Evolutionary conservation across 768 basidiomycete species (phyloP).

Genomic region (Saitozyma sp.): DNA sequence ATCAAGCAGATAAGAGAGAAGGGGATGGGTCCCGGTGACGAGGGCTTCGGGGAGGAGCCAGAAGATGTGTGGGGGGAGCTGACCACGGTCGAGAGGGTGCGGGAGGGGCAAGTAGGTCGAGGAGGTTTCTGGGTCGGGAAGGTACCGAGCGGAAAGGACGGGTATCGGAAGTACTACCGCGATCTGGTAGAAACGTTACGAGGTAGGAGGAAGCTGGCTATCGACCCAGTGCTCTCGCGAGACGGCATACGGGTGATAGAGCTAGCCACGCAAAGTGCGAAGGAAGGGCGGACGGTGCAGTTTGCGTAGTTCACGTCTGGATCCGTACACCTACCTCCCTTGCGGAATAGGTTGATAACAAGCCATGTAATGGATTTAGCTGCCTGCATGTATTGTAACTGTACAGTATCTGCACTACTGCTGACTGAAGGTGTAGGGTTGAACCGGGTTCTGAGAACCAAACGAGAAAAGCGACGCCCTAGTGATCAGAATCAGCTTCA

Average conservation of each 20-base stretch:
- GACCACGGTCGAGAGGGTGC: conserved; percentile 9
- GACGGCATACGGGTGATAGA: conserved; percentile 25
- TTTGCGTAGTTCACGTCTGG: not conserved
- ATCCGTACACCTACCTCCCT: no score
- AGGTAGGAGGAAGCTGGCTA: not conserved
- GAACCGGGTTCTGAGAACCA: no score
- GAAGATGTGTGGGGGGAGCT: conserved; percentile 9
- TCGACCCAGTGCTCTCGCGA: conserved; percentile 9
- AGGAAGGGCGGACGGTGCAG: conserved; percentile 11
- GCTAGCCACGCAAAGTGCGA: conserved; percentile 20
- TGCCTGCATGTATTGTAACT: no score
- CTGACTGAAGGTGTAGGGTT: no score
- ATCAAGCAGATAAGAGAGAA: conserved; percentile 2
- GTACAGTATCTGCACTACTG: no score
- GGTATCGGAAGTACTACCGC: conserved; percentile 9
- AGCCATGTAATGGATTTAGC: no score
- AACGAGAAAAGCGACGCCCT: no score
- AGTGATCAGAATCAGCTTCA: no score
- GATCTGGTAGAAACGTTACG: conserved; percentile 11
- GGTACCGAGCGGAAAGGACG: conserved; percentile 6
- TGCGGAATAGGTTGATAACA: no score
- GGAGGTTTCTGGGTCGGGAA: conserved; percentile 10
- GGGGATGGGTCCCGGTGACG: conserved; percentile 8
- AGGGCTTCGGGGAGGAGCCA: conserved; percentile 13
- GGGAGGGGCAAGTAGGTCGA: conserved; percentile 1